phyloP scores from a whole-genome alignment of 495 filamentous ascomycete genomes.

The Choiromyces venosus region DNA sequence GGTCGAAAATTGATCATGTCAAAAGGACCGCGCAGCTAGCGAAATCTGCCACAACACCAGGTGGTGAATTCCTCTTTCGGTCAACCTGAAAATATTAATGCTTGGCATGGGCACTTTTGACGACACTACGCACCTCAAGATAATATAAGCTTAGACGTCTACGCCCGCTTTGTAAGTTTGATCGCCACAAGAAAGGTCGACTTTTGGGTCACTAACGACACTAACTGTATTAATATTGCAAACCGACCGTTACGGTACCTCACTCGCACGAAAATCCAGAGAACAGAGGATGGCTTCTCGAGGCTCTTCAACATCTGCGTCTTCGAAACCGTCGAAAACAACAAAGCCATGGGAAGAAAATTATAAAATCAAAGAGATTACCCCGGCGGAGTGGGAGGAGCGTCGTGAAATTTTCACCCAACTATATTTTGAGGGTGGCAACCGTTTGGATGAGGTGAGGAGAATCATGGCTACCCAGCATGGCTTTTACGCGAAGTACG shows the following conservation, averaged over 20 bases:
- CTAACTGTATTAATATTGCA: background rate
- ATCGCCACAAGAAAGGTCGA: background rate
- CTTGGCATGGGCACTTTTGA: conserved; percentile 1
- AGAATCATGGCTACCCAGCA: conserved; percentile 17
- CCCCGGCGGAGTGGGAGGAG: conserved; percentile 12
- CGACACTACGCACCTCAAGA: background rate
- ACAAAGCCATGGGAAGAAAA: conserved; percentile 8
- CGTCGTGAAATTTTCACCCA: conserved; percentile 6
- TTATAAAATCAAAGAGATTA: conserved; percentile 10
- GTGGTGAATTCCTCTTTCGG: background rate
- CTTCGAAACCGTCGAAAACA: background rate
- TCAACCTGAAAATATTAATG: background rate
- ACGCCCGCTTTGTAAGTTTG: background rate
- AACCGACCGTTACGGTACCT: background rate
- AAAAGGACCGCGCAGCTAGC: background rate
- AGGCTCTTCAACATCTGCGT: background rate
- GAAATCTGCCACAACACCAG: background rate
- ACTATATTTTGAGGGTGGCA: conserved; percentile 15
- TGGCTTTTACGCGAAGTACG: conserved; percentile 23
- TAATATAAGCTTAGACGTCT: conserved; percentile 1
- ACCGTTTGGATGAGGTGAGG: conserved; percentile 11
- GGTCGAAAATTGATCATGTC: background rate
- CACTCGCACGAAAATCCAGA: background rate
- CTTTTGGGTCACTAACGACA: background rate
- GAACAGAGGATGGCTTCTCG: background rate